phyloP scores from a whole-genome alignment of 2,329 filamentous ascomycete genomes.

The Domatiomyces catenatus region DNA sequence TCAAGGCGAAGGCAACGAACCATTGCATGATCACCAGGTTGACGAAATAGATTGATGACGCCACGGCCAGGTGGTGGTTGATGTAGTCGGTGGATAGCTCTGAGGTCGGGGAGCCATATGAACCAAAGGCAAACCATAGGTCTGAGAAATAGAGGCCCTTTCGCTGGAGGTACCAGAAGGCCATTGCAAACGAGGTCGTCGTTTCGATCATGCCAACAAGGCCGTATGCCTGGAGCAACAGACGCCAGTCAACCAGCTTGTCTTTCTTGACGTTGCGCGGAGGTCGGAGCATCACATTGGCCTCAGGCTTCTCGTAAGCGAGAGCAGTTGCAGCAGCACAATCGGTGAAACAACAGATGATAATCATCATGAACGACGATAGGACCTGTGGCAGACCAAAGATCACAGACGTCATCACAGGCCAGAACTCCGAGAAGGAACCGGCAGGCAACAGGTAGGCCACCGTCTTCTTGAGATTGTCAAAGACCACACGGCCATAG shows the following conservation, averaged over 20 bases:
- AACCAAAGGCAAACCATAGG: constrained; percentile 55
- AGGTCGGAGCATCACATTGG: constrained; percentile 54
- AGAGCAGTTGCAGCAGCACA: constrained; percentile 57
- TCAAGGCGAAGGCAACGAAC: constrained; percentile 57
- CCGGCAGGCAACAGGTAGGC: constrained; percentile 61
- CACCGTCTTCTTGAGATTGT: constrained; percentile 64
- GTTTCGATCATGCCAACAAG: constrained; percentile 53
- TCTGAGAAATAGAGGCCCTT: constrained; percentile 48
- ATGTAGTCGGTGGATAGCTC: constrained; percentile 37
- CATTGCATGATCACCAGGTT: constrained; percentile 63
- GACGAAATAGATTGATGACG: constrained; percentile 63
- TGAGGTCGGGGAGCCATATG: constrained; percentile 19
- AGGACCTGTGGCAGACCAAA: constrained; percentile 61
- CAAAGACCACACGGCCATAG: constrained; percentile 61
- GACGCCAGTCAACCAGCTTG: constrained; percentile 55
- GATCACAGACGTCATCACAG: constrained; percentile 55
- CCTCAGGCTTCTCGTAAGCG: constrained; percentile 62
- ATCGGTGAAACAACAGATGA: constrained; percentile 54
- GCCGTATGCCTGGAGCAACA: constrained; percentile 58
- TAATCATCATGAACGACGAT: constrained; percentile 52
- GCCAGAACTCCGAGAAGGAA: constrained; percentile 55
- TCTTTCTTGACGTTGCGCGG: constrained; percentile 56
- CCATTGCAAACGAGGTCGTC: constrained; percentile 45
- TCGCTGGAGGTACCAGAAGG: constrained; percentile 48
- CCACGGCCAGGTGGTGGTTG: constrained; percentile 42